Base-by-base conservation (phyloP, 169 alveolate genomes). In the Eimeria acervulina region DNA sequence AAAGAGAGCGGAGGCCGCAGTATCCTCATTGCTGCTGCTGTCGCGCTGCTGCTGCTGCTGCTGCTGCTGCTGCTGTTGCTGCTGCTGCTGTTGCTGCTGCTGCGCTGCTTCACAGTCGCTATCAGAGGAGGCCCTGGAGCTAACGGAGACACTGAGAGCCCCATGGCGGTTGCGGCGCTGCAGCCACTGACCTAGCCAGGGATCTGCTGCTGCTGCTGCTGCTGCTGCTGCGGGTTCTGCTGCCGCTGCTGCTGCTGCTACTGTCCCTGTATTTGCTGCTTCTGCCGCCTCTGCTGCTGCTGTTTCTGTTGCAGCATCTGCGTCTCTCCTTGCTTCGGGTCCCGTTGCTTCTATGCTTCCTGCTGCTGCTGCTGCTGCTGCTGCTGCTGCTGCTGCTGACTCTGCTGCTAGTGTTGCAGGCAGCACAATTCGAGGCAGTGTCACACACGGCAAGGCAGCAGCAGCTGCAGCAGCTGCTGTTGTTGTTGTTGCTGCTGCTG, bases 21-120 rank as follows among this genome's bases (percentile, higher is more conserved):
- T 36, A 26, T 19, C 90, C 7, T 31, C 63, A 42, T 3, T 23
- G 51, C 70, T 44, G 90, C 90, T 80, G 90, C 70, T 44, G 51
- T n/a, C 26, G 5, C 68, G 15, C 90, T 23, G 90, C 70, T 47
- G 68, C 38, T n/a, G 68, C 90, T 44, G 90, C 63, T 23, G 90
- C 70, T n/a, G 40, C 70, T 15, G 38, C 68, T 40, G 33, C 42
- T 40, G 90, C 70, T 44, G 68, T 70, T 44, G 90, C 70, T 44
- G 63, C 72, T 80, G 90, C 40, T 80, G 90, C 70, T 44, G 90
- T 47, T 42, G 70, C 90, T 17, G 42, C 63, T 38, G 42, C 90
- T 44, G 42, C 28, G 42, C 90, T n/a, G 26, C 63, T 26, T 80
- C 90, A 80, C 70, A 44, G 23, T 80, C 90, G 42, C 8, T 15